Base-by-base conservation (phyloP, 768 basidiomycete genomes). In the Termitomyces sp. region DNA sequence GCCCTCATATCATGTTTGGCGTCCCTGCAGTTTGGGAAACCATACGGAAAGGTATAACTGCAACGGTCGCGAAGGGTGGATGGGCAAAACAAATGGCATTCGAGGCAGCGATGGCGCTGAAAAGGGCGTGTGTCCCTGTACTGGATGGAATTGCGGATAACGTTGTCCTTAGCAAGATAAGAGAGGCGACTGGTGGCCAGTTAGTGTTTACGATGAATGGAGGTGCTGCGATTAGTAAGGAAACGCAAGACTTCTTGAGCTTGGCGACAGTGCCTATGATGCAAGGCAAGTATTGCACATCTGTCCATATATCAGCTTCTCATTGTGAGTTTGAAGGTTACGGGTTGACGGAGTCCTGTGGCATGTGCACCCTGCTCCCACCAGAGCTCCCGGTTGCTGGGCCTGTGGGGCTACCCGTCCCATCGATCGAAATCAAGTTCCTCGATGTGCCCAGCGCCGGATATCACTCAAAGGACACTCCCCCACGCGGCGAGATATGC, bases 11-110 rank as follows among this genome's bases (percentile, higher is more conserved):
- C 73, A 88, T 98, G 83, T 84, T 93, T 53, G 96, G 94, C 54
- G 96, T 98, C 1, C 96, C 96, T 3, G 92, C 95, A 2, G 91
- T 98, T 0, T 99, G 94, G 94, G 96, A 99, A 74, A 88, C 85
- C 57, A 98, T 98, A 64, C 86, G 95, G 59, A 99, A 99, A 77
- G 94, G 95, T 36, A 95, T 99, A 69, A 67, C 93, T 8, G 70
- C 79, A 60, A 93, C 93, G 72, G 87, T 98, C 54, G 83, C 90
- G 57, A 67, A 82, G 6, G 75, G 86, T 3, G 88, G 92, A 8
- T 49, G 74, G 2, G 26, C 93, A 66, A 90, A 82, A 78, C 88
- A 87, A 75, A 78, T 71, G 50, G 69, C 96, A 26, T 99, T 99
- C 79, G 81, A 88, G 64, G 83, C 83, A 46, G 93, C 94, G 3